phyloP scores from a whole-genome alignment of 768 basidiomycete species.

The Obba rivulosa region DNA sequence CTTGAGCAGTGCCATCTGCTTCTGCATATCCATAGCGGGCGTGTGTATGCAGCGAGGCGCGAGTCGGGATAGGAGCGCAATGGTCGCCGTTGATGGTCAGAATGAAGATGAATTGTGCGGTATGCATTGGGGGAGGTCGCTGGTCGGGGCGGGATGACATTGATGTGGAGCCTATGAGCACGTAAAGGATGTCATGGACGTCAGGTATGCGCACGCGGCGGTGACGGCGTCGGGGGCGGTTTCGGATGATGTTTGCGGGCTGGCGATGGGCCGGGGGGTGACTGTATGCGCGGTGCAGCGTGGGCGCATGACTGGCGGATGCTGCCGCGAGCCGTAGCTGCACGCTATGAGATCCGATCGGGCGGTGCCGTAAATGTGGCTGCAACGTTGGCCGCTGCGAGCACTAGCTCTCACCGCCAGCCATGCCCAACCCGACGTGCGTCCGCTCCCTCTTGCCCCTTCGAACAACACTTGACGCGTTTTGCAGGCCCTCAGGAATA shows the following conservation, averaged over 20 bases:
- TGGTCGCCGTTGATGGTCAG: neutral
- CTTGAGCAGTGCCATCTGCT: slow-evolving; percentile 11
- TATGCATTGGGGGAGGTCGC: no score
- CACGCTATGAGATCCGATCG: slow-evolving; percentile 26
- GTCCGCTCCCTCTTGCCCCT: neutral
- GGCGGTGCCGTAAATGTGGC: slow-evolving; percentile 23
- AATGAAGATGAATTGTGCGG: no score
- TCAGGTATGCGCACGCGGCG: no score
- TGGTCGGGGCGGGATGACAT: neutral
- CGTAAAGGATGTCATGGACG: no score
- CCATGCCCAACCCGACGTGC: slow-evolving; percentile 21
- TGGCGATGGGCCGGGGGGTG: no score
- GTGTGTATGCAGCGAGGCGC: neutral
- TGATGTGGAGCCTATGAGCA: neutral
- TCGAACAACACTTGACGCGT: slow-evolving; percentile 12
- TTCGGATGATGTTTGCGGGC: no score
- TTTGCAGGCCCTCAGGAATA: slow-evolving; percentile 38
- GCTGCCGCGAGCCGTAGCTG: slow-evolving; percentile 3
- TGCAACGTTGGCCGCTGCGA: slow-evolving; percentile 17
- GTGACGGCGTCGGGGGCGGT: no score
- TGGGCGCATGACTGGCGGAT: no score
- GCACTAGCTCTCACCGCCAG: neutral
- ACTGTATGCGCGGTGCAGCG: no score
- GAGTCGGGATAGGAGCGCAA: neutral
- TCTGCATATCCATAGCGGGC: slow-evolving; percentile 4